A percentile compares a stretch with the other conserved stretches of the same genome.
Evolutionary conservation across 371 early-diverging fungal species (phyloP).

Genomic region (Syncephalastrum racemosum): DNA sequence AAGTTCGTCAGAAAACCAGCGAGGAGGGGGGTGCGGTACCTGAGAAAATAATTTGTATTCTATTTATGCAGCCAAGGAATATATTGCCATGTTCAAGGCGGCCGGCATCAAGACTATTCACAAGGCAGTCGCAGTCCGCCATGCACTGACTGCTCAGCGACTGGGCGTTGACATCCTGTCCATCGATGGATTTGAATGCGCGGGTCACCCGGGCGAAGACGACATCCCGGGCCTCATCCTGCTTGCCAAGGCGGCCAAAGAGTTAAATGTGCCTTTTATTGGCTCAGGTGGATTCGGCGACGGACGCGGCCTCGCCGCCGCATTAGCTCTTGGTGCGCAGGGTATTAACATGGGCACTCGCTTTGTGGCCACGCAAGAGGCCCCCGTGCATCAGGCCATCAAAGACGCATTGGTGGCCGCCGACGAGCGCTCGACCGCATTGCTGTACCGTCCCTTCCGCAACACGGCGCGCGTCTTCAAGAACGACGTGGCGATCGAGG

Average conservation of each 20-base stretch:
- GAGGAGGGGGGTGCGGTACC: too few species aligned
- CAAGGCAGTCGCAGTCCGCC: slow-evolving; percentile 78
- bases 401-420: slow-evolving; percentile 75
- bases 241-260: slow-evolving; percentile 68
- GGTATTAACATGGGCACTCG: slow-evolving; percentile 79
- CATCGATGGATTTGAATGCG: slow-evolving; percentile 83
- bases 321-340: slow-evolving; percentile 72
- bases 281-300: slow-evolving; percentile 83
- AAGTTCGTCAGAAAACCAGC: slow-evolving; percentile 20
- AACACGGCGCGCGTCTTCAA: slow-evolving; percentile 80
- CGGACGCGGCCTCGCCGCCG: slow-evolving; percentile 73
- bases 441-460: slow-evolving; percentile 79
- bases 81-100: slow-evolving; percentile 74
- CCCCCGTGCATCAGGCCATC: slow-evolving; percentile 73
- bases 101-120: slow-evolving; percentile 74
- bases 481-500: slow-evolving; percentile 71
- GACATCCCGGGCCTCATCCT: slow-evolving; percentile 73
- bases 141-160: slow-evolving; percentile 66
- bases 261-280: slow-evolving; percentile 64
- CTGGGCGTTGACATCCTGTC: slow-evolving; percentile 68
- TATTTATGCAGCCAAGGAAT: slow-evolving; percentile 55
- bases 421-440: slow-evolving; percentile 64
- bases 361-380: slow-evolving; percentile 80
- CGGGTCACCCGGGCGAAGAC: slow-evolving; percentile 86
- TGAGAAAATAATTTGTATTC: too few species aligned